A percentile compares a stretch with the other conserved stretches of the same genome.
These are phyloP conservation scores for Cryptosporidium parvum DNA, from an alignment of 169 alveolate species.

Conservation along the genomic window DNA sequence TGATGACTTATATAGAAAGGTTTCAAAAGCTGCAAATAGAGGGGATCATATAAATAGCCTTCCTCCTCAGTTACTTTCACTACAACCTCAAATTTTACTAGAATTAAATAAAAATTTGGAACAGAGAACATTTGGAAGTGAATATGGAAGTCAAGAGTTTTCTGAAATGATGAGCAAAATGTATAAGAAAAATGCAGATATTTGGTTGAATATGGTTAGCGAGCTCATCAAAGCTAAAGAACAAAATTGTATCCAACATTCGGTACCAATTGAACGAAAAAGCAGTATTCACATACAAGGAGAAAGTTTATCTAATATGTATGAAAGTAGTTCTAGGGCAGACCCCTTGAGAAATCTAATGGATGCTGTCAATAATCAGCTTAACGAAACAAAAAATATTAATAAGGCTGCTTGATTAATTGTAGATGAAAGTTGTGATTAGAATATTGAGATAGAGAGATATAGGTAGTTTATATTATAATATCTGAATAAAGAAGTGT, in stretches of 20 bases:
- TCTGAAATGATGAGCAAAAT: constrained; percentile 11
- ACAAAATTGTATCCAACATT: not conserved
- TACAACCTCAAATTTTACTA: constrained; percentile 38
- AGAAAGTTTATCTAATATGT: not conserved
- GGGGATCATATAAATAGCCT: constrained; percentile 4
- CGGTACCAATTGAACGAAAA: not conserved
- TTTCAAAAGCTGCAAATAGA: not conserved
- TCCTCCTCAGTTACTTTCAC: constrained; percentile 22
- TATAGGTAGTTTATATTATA: constrained; percentile 1
- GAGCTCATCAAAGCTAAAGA: not conserved
- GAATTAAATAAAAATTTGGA: constrained; percentile 17
- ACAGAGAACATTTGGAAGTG: not conserved
- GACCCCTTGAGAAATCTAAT: constrained; percentile 10
- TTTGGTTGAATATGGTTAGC: constrained; percentile 19
- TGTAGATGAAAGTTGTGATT: not conserved
- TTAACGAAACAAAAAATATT: not conserved
- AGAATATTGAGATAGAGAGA: not conserved
- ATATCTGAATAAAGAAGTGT: not conserved
- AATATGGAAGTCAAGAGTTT: constrained; percentile 1
- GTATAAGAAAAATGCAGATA: constrained; percentile 39
- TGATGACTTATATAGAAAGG: not conserved
- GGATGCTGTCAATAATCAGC: constrained; percentile 5
- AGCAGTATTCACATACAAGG: not conserved
- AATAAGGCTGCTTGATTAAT: constrained; percentile 6
- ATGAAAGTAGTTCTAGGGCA: not conserved